phyloP scores from a whole-genome alignment of 1,284 basidiomycete species.

The Cerrena zonata region DNA sequence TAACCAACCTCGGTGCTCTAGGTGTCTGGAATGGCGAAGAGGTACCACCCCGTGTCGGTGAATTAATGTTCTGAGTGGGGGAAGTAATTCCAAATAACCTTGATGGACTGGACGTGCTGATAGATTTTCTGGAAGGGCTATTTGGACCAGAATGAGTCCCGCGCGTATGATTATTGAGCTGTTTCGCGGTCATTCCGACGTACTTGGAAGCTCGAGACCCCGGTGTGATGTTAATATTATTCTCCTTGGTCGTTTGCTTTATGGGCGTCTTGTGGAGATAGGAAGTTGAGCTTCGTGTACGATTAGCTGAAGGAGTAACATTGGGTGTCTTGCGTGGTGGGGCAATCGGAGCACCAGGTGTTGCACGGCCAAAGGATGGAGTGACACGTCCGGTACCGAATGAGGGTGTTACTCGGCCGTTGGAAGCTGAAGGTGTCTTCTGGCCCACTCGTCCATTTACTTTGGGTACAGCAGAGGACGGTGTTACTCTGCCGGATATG shows the following conservation, averaged over 20 bases:
- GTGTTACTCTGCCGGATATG: conserved; percentile 25
- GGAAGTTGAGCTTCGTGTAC: conserved; percentile 16
- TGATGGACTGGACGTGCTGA: conserved; percentile 33
- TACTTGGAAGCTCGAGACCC: conserved; percentile 83
- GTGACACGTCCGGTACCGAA: conserved; percentile 55
- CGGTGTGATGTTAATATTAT: conserved; percentile 54
- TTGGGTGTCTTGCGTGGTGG: conserved; percentile 25
- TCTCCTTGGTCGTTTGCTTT: conserved; percentile 16
- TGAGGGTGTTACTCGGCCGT: conserved; percentile 41
- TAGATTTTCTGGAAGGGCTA: conserved; percentile 27
- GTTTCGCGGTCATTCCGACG: conserved; percentile 75
- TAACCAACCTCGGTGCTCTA: conserved; percentile 40
- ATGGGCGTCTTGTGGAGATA: conserved; percentile 16
- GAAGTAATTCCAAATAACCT: conserved; percentile 29
- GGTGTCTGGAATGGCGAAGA: conserved; percentile 60
- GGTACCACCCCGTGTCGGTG: conserved; percentile 28
- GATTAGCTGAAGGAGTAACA: conserved; percentile 17
- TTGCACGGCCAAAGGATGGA: conserved; percentile 42
- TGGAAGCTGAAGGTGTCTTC: conserved; percentile 25
- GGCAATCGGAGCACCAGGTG: conserved; percentile 22
- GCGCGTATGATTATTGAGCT: conserved; percentile 47
- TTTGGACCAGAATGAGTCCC: conserved; percentile 22
- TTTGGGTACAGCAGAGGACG: conserved; percentile 17
- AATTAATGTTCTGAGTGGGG: conserved; percentile 23
- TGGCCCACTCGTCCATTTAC: conserved; percentile 15